These are phyloP conservation scores for Trypanosomatidae sp. DNA, from an alignment of 208 protist species.

Conservation along the genomic window DNA sequence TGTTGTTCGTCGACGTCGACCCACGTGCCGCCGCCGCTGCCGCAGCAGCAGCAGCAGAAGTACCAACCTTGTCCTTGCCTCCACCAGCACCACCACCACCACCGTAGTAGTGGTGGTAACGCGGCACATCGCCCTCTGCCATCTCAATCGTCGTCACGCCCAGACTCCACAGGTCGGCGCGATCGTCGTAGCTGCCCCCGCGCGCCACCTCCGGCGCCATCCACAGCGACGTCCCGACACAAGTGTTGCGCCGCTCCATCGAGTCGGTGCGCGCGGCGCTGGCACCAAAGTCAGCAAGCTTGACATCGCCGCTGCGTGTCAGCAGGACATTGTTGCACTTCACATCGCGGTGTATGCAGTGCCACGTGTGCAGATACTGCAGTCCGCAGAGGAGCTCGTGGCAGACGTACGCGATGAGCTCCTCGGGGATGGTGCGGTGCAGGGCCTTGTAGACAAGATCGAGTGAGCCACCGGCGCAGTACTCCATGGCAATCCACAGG, in stretches of 20 bases:
- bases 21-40: too few species aligned
- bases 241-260: slow-evolving; percentile 80
- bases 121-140: slow-evolving; percentile 88
- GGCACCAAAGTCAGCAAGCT: slow-evolving; percentile 89
- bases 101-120: too few species aligned
- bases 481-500: slow-evolving; percentile 91
- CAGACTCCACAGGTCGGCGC: slow-evolving; percentile 92
- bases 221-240: slow-evolving; percentile 87
- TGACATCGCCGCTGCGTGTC: slow-evolving; percentile 80
- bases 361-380: slow-evolving; percentile 79
- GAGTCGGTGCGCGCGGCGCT: slow-evolving; percentile 71
- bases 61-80: too few species aligned
- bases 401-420: slow-evolving; percentile 81
- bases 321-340: slow-evolving; percentile 91
- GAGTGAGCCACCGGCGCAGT: slow-evolving; percentile 87
- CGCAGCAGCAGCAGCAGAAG: too few species aligned
- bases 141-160: slow-evolving; percentile 95
- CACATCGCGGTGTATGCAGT: slow-evolving; percentile 90
- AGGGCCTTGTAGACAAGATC: slow-evolving; percentile 81
- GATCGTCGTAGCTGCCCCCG: slow-evolving; percentile 85
- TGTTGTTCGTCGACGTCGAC: too few species aligned
- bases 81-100: too few species aligned
- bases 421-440: slow-evolving; percentile 52
- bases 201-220: slow-evolving; percentile 89
- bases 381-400: slow-evolving; percentile 71